These are phyloP conservation scores for Cryptococcus amylolentus DNA, from an alignment of 1,284 basidiomycete genomes.

Conservation along the genomic window DNA sequence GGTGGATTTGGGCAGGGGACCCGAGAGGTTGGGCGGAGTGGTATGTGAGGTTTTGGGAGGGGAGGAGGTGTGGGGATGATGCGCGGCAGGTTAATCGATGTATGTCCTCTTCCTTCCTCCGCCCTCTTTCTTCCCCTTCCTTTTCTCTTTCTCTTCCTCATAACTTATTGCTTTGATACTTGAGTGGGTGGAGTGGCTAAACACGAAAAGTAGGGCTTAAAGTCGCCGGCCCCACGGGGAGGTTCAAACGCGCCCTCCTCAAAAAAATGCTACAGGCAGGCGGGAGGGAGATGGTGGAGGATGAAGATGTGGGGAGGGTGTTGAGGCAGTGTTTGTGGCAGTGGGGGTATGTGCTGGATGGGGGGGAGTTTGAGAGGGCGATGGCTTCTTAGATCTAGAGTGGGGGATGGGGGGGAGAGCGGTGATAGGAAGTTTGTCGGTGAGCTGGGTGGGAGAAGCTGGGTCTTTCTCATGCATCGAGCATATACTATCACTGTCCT, in stretches of 20 bases:
- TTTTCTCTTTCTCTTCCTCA: not conserved
- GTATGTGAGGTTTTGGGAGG: constrained; percentile 53
- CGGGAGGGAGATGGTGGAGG: constrained; percentile 27
- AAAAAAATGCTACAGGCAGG: constrained; percentile 46
- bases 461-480: no score
- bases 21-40: constrained; percentile 54
- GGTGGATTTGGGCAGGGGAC: constrained; percentile 52
- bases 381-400: constrained; percentile 12
- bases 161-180: no score
- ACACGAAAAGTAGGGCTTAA: constrained; percentile 45
- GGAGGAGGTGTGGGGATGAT: constrained; percentile 51
- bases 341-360: constrained; percentile 42
- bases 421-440: no score
- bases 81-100: constrained; percentile 51
- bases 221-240: constrained; percentile 50
- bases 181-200: no score
- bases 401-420: no score
- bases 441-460: no score
- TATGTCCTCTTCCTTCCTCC: constrained; percentile 21
- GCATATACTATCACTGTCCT: no score
- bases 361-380: constrained; percentile 28
- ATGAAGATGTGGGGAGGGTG: constrained; percentile 40
- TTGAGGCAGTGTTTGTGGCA: constrained; percentile 46
- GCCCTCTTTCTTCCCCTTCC: not conserved
- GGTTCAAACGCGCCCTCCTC: constrained; percentile 50